Conservation (phyloP, 306 rosid genomes). For the Pterocarpus santalinus region DNA sequence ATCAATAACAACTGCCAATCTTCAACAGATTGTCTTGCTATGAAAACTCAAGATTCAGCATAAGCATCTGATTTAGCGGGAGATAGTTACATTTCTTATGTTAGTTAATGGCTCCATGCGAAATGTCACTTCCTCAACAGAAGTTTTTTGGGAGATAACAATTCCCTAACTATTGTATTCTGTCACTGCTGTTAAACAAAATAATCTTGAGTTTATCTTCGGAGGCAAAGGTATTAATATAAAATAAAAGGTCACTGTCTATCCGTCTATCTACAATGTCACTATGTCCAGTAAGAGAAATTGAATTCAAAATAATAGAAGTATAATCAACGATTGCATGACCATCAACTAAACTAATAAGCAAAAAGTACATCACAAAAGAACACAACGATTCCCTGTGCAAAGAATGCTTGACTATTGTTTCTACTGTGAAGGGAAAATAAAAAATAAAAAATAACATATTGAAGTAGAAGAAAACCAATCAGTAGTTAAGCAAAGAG, state of each 20-base stretch:
- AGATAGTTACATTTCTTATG: constrained; percentile 1
- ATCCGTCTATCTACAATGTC: constrained; percentile 36
- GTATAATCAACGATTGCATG: constrained; percentile 53
- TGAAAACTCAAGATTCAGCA: no score
- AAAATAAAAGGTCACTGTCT: constrained; percentile 23
- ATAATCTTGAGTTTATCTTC: constrained; percentile 2
- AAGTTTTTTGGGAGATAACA: background rate
- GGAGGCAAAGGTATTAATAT: no score
- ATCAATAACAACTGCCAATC: no score
- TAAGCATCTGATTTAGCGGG: background rate
- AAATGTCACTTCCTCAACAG: background rate
- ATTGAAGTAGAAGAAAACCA: constrained; percentile 9
- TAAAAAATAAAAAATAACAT: constrained; percentile 45
- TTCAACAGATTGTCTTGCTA: no score
- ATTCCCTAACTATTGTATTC: background rate
- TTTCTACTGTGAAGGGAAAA: constrained; percentile 52
- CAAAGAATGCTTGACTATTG: constrained; percentile 87
- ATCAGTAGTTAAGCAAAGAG: constrained; percentile 91
- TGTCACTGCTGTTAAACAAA: background rate
- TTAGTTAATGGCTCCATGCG: background rate
- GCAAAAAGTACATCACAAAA: constrained; percentile 62
- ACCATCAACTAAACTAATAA: constrained; percentile 50
- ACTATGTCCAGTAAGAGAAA: constrained; percentile 44
- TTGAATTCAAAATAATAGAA: constrained; percentile 46
- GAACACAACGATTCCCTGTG: constrained; percentile 70